Conservation (phyloP, 441 rosid species). For the Geranium incanum region DNA sequence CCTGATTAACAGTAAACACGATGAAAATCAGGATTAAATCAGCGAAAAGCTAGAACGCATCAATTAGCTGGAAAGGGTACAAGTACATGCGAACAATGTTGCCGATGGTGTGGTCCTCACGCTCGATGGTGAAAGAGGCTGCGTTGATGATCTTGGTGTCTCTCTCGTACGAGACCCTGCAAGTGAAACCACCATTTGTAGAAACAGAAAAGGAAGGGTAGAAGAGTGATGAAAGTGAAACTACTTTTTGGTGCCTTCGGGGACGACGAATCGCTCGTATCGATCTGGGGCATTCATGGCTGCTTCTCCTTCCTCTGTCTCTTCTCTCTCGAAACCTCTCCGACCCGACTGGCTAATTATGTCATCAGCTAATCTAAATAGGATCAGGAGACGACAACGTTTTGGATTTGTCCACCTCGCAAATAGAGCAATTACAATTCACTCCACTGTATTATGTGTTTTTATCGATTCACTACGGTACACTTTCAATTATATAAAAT, state of each 20-base stretch:
- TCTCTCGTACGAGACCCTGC: conserved; percentile 93
- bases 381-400: no score
- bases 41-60: neutral
- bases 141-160: conserved; percentile 92
- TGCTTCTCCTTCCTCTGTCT: conserved; percentile 14
- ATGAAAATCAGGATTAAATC: conserved; percentile 15
- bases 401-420: no score
- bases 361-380: no score
- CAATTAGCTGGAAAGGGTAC: neutral
- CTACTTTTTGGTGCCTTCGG: conserved; percentile 91
- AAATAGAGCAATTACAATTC: no score
- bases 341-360: no score
- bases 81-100: conserved; percentile 79
- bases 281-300: conserved; percentile 91
- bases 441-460: no score
- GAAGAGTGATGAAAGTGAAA: neutral
- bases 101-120: conserved; percentile 90
- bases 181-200: conserved; percentile 7
- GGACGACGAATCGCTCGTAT: conserved; percentile 90
- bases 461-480: no score
- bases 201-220: neutral
- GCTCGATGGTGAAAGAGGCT: conserved; percentile 79
- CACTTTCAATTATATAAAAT: no score
- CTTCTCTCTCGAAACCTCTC: no score
- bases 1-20: conserved; percentile 30